Evolutionary conservation across 2,329 filamentous ascomycete genomes (phyloP).

Genomic region (Chrysosporium queenslandicum): DNA sequence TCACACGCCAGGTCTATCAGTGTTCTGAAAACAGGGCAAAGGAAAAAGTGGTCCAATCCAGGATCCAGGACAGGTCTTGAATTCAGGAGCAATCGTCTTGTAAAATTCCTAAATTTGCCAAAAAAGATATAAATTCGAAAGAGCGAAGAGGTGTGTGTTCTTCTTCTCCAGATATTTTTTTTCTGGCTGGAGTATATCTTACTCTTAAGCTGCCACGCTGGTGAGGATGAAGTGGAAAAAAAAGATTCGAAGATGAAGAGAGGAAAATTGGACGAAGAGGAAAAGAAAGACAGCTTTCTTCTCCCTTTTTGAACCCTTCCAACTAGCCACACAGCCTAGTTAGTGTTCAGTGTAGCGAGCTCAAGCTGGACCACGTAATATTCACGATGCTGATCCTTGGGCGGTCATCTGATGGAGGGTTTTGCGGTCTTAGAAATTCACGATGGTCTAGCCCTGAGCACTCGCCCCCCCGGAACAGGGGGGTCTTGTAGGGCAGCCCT

Average conservation of each 20-base stretch:
- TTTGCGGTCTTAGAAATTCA: not conserved
- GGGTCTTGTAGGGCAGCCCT: not conserved
- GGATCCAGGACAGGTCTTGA: not conserved
- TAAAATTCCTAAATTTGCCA: too few species aligned
- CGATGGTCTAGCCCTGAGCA: not conserved
- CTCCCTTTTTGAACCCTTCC: not conserved
- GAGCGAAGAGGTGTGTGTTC: too few species aligned
- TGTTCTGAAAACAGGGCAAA: not conserved
- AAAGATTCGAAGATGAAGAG: not conserved
- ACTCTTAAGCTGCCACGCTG: too few species aligned
- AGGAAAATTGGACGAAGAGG: not conserved
- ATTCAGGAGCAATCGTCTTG: slow-evolving; percentile 1
- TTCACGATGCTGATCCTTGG: slow-evolving; percentile 11
- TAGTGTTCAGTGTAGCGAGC: slow-evolving; percentile 3
- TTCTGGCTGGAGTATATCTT: too few species aligned
- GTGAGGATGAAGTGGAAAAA: too few species aligned
- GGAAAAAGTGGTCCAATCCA: slow-evolving; percentile 9
- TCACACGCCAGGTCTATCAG: not conserved
- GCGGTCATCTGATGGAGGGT: slow-evolving; percentile 6
- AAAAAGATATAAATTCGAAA: too few species aligned
- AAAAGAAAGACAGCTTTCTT: not conserved
- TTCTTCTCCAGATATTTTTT: too few species aligned
- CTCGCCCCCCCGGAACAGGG: not conserved
- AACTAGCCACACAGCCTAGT: not conserved
- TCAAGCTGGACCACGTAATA: not conserved